Evolutionary conservation across 768 basidiomycete genomes (phyloP).

Genomic region (Tricholoma terreum): DNA sequence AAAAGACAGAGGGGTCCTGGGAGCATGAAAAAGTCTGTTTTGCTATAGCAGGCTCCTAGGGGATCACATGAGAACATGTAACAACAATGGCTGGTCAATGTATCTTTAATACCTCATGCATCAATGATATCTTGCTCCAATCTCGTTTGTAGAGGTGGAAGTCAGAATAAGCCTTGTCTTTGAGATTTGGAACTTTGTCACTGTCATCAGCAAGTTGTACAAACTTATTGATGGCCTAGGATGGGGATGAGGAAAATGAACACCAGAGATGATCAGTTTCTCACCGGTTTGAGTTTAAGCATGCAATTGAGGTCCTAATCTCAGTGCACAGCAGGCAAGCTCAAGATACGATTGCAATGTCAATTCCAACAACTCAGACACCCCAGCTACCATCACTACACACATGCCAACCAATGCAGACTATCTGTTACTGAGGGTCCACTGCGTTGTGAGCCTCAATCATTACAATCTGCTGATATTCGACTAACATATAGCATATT

Average conservation of each 20-base stretch:
- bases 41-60: conserved; percentile 14
- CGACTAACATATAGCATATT: too few species aligned
- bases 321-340: too few species aligned
- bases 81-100: not conserved
- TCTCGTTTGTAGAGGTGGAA: not conserved
- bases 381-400: too few species aligned
- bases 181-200: not conserved
- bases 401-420: too few species aligned
- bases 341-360: too few species aligned
- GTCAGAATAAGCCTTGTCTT: not conserved
- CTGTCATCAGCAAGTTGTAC: not conserved
- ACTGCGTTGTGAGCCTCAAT: too few species aligned
- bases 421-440: too few species aligned
- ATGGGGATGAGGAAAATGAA: not conserved
- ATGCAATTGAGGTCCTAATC: not conserved
- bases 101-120: conserved; percentile 1
- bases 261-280: not conserved
- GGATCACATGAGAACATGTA: not conserved
- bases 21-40: conserved; percentile 14
- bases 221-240: not conserved
- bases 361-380: too few species aligned
- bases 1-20: conserved; percentile 10
- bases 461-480: too few species aligned
- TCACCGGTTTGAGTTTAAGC: not conserved
- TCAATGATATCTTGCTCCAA: not conserved